A percentile compares a stretch with the other conserved stretches of the same genome.
Evolutionary conservation across 2,329 filamentous ascomycete genomes (phyloP).

Genomic region (Diaporthe batatas): DNA sequence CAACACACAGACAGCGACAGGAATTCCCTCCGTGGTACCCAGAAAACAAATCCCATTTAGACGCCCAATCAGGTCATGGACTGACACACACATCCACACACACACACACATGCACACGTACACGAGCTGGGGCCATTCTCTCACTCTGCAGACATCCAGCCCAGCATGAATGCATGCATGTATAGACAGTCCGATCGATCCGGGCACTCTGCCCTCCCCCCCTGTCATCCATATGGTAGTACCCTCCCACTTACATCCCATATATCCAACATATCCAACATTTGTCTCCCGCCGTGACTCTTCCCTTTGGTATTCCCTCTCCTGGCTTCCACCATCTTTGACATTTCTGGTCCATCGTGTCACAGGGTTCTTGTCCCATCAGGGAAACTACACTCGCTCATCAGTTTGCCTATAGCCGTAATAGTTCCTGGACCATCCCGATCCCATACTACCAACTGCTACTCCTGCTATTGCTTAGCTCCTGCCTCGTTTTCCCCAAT

Average conservation of each 20-base stretch:
- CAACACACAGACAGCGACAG: neutral
- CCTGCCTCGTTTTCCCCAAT: slow-evolving; percentile 9
- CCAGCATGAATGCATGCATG: neutral
- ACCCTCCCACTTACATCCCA: neutral
- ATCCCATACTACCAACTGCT: slow-evolving; percentile 6
- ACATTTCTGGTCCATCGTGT: neutral
- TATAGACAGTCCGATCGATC: slow-evolving; percentile 21
- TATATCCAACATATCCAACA: slow-evolving; percentile 13
- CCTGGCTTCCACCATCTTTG: slow-evolving; percentile 13
- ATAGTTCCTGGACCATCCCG: neutral
- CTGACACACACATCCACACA: neutral
- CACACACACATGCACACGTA: slow-evolving; percentile 3
- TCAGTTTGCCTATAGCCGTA: slow-evolving; percentile 7
- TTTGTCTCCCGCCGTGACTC: slow-evolving; percentile 1
- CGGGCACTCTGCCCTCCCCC: neutral
- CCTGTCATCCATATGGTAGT: neutral
- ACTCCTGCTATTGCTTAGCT: slow-evolving; percentile 23
- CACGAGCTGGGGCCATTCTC: slow-evolving; percentile 7
- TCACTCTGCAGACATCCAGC: neutral
- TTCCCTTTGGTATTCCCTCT: slow-evolving; percentile 1
- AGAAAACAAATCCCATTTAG: neutral
- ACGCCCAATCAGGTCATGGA: slow-evolving; percentile 9
- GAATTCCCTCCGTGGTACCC: slow-evolving; percentile 8
- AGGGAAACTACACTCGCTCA: slow-evolving; percentile 23
- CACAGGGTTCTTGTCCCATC: neutral